Base-by-base conservation (phyloP, 129 eudicot species). In the Artemisia tridentata region DNA sequence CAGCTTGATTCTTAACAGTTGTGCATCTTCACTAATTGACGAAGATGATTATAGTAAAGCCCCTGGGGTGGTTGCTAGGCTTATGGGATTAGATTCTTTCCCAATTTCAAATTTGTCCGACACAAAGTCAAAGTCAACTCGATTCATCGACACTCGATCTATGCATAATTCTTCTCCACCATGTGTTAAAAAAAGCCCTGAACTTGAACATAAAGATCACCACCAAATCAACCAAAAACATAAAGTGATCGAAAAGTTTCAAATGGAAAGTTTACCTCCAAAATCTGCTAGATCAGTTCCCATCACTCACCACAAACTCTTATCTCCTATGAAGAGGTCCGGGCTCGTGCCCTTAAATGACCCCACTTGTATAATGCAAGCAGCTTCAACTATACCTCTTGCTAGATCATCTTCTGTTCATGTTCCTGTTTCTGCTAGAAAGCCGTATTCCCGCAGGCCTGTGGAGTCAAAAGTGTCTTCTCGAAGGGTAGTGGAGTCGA, bases 21-120 rank as follows among this genome's bases (percentile, higher is more conserved):
- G 84, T 82, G 82, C 96, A 66, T 83, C 95, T 25, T 89, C 98
- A 20, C 77, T 85, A 34, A 80, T 82, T 5, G 92, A 85, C 69
- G 92, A 89, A n/a, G 95, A 87, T 71, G 69, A 62, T 68, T 73
- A 75, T 34, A 81, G 83, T 59, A 87, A 75, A 82, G 82, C 90
- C 17, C 96, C 96, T 0, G 85, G 96, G 7, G 95, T 93, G 7
- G 90, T 89, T 41, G 98, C 96, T 17, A 83, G 95, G 71, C 96
- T 92, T 62, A 92, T 92, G 98, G 98, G 98, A 66, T 80, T 93
- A 82, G 87, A 90, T 70, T 81, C 92, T 4, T 70, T 89, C 68
- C 96, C 98, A 12, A 78, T 70, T 31, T 87, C 96, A 48, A 85
- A 82, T 55, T 34, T 52, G 50, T 7, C 84, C 6, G 89, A 84